Evolutionary conservation across 768 basidiomycete genomes (phyloP).

Genomic region (Boletus fagicola): DNA sequence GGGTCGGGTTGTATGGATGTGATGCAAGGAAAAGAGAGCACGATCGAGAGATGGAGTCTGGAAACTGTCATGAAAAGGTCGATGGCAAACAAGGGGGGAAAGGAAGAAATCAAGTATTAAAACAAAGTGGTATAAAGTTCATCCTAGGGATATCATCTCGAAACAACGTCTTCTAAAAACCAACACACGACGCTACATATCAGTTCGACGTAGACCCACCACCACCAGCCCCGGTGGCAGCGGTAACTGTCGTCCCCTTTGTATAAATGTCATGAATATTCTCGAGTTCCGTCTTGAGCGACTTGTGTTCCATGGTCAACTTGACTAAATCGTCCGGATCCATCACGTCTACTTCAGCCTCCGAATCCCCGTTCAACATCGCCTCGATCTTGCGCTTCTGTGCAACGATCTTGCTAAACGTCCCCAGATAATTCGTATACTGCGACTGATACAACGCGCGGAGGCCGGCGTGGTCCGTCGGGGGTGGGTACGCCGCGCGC

Average conservation of each 20-base stretch:
- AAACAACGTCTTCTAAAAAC: not conserved
- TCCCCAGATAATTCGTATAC: constrained; percentile 51
- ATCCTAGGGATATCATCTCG: not conserved
- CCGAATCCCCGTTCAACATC: constrained; percentile 53
- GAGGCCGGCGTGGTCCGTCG: constrained; percentile 50
- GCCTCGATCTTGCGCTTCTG: constrained; percentile 54
- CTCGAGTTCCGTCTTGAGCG: constrained; percentile 52
- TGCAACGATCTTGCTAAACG: constrained; percentile 45
- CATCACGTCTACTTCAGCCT: constrained; percentile 53
- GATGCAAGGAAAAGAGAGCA: not conserved
- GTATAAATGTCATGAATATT: constrained; percentile 43
- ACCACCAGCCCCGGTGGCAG: not conserved
- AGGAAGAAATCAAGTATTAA: not conserved
- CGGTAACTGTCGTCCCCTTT: constrained; percentile 10
- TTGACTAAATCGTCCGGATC: constrained; percentile 50
- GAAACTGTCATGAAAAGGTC: not conserved
- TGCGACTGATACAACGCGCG: constrained; percentile 51
- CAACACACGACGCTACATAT: not conserved
- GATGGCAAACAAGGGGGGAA: not conserved
- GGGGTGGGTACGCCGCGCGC: constrained; percentile 36
- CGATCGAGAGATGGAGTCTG: not conserved
- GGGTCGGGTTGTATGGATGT: not conserved
- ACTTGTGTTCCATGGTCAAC: constrained; percentile 44
- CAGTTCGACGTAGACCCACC: constrained; percentile 16
- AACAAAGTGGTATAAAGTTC: not conserved